Evolutionary conservation across 2,329 filamentous ascomycete genomes (phyloP), one percentile per base, ranked within the genome.

Genomic region (Colletotrichum eremochloae): DNA sequence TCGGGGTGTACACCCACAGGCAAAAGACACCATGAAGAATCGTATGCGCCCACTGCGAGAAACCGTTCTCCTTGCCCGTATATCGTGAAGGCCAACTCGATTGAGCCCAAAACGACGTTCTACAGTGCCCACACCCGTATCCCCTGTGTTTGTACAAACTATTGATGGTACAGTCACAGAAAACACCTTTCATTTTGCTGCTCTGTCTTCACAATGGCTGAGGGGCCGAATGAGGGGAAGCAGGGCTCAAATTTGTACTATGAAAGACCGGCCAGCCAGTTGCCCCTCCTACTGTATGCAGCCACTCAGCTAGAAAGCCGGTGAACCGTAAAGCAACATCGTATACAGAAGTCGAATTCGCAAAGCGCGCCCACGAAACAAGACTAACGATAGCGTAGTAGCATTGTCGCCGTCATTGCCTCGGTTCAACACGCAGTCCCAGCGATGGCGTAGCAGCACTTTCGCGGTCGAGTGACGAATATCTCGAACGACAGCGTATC

Each of bases 371-470:
- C 85, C 85, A 87, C 83, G 84, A 86, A 83, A 78, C 84, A 80
- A 77, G 77, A 81, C 77, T 12, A 75, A 80, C 85, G 84, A 88
- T 88, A 87, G 86, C 86, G 86, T 82, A 83, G 71, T 63, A 83
- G 86, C 86, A 88, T 87, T 88, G 81, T 88, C 85, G 85, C 81
- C 80, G 76, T 76, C 77, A 72, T 74, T 77, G 79, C 76, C 84
- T 84, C 85, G 82, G 84, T 85, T 80, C 80, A 83, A 86, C 82
- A 84, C 85, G 81, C 85, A 85, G 84, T 86, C 85, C 83, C 84
- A 84, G 84, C 84, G 82, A 87, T 87, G 85, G 86, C 86, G 85
- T 86, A 87, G 79, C 74, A 85, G 85, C 85, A 87, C 85, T 87
- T 79, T 87, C 84, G 83, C 85, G 83, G 85, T 85, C 85, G 85